These are phyloP conservation scores for Arctostaphylos glauca DNA, from an alignment of 148 eudicot genomes.

Conservation along the genomic window DNA sequence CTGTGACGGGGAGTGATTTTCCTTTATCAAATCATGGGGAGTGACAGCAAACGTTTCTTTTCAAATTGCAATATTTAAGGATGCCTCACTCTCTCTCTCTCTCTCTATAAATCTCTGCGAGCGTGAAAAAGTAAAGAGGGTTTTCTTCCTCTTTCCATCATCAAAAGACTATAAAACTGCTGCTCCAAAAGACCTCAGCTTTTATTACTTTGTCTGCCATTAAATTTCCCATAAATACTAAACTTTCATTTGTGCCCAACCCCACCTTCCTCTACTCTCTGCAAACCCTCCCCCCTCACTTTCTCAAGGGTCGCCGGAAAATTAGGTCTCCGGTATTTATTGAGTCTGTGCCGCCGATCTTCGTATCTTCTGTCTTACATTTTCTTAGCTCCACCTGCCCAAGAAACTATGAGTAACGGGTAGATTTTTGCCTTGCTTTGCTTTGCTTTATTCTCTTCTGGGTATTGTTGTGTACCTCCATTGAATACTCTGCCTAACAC, in stretches of 20 bases:
- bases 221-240: constrained; percentile 44
- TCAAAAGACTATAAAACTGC: constrained; percentile 34
- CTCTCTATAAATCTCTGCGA: neutral
- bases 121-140: neutral
- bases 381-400: neutral
- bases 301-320: neutral
- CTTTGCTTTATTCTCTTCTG: neutral
- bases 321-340: neutral
- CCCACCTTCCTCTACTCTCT: neutral
- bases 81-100: constrained; percentile 16
- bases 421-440: constrained; percentile 2
- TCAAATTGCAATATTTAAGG: too few species aligned
- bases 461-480: neutral
- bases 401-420: constrained; percentile 6
- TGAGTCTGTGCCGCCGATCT: constrained; percentile 12
- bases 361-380: neutral
- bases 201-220: constrained; percentile 75
- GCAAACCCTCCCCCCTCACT: neutral
- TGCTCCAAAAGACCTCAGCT: constrained; percentile 36
- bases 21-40: constrained; percentile 1
- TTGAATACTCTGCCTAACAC: neutral
- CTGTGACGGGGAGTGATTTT: neutral
- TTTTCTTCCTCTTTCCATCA: constrained; percentile 20
- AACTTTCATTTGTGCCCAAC: neutral
- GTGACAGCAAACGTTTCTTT: constrained; percentile 5